Evolutionary conservation across 192 early-diverging fungal species (phyloP), one percentile per base, ranked within the genome.

Genomic region (Blastocladiella britannica): DNA sequence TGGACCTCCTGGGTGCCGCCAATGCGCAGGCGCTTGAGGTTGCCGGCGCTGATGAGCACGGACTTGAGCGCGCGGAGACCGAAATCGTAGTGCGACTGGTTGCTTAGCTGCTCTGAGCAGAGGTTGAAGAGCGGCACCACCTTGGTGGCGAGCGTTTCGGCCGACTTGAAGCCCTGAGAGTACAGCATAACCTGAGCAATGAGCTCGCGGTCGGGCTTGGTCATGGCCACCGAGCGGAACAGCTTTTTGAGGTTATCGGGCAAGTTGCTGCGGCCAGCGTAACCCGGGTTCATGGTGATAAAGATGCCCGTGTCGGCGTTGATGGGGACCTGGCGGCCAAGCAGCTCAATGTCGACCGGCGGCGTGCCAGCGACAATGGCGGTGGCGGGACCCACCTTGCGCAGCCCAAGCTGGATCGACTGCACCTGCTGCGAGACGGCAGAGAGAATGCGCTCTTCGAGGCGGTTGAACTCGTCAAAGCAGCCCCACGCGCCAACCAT

Each of bases 171-270:
- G 30, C 96, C 96, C 76, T 97, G 94, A 27, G 96, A 97, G 62
- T 89, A 99, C 54, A 99, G 70, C 91, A 96, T 97, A 29, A 99
- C 96, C 71, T 99, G 94, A 5, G 96, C 93, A 76, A 99, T 99
- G 28, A 97, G 72, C 59, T 91, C 88, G 31, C 91, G 80, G 63
- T 99, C 93, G 6, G 96, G 96, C 58, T 89, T 87, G 7, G 93
- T 97, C 96, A 99, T 99, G 29, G 94, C 94, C 58, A 99, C 85
- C 64, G 85, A 88, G 28, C 96, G 74, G 87, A 99, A 99, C 54
- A 99, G 77, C 74, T 96, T 97, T 71, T 93, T 96, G 60, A 99
- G 67, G 57, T 99, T 99, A 65, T 99, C 96, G 3, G 96, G 96
- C 56, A 99, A 71, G 61, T 96, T 94, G 28, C 91, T 94, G 28